These are phyloP conservation scores for Triticum monococcum DNA, from an alignment of 176 grass and related monocot species.

Conservation along the genomic window DNA sequence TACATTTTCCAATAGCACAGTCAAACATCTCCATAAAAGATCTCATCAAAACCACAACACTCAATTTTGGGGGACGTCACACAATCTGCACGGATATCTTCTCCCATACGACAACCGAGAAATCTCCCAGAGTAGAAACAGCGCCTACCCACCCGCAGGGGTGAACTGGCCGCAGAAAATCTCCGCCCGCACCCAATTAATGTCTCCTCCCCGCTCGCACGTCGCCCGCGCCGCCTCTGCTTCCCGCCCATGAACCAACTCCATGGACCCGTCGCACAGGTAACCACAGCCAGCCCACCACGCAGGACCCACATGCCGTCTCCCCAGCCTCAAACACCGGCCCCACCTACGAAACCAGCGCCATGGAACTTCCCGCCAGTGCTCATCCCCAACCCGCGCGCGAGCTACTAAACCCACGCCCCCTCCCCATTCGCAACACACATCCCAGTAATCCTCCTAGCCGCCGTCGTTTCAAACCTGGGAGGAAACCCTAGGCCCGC, in stretches of 20 bases:
- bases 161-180: too few relatives aligned
- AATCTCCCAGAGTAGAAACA: too few relatives aligned
- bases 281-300: background rate
- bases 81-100: too few relatives aligned
- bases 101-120: too few relatives aligned
- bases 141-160: too few relatives aligned
- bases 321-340: background rate
- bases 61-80: too few relatives aligned
- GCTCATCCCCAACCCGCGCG: background rate
- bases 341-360: background rate
- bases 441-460: background rate
- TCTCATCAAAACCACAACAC: too few relatives aligned
- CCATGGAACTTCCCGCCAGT: constrained; percentile 33
- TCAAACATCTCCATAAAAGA: too few relatives aligned
- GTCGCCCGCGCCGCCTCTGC: background rate
- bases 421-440: background rate
- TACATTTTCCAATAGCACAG: too few relatives aligned
- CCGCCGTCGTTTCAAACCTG: background rate
- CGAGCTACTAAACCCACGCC: constrained; percentile 17
- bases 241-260: constrained; percentile 8
- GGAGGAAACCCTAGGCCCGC: background rate
- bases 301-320: background rate
- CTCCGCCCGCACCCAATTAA: too few relatives aligned
- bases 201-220: background rate
- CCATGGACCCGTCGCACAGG: background rate